phyloP scores from a whole-genome alignment of 176 grass and related monocot genomes.

The Avena sativa region DNA sequence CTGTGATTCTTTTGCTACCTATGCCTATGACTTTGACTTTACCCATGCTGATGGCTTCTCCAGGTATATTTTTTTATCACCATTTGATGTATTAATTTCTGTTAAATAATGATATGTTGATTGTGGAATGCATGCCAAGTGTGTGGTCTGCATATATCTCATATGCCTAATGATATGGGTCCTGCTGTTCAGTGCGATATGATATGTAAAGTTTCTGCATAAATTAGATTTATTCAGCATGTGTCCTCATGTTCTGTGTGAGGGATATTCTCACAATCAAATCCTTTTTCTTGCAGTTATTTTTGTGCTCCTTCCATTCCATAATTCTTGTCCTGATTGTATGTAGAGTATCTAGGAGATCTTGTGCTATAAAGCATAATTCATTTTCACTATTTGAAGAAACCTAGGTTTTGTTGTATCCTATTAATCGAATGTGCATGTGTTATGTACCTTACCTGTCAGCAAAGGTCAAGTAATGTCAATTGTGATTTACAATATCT shows the following conservation, averaged over 20 bases:
- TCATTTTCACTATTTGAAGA: conserved; percentile 24
- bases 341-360: not conserved
- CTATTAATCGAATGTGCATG: conserved; percentile 22
- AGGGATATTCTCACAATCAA: conserved; percentile 4
- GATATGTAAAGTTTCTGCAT: conserved; percentile 15
- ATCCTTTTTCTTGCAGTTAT: conserved; percentile 1
- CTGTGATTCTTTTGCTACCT: conserved; percentile 99
- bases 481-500: conserved; percentile 44
- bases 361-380: not conserved
- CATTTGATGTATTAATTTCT: not conserved
- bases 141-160: conserved; percentile 12
- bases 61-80: conserved; percentile 59
- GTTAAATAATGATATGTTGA: conserved; percentile 11
- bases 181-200: conserved; percentile 7
- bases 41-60: conserved; percentile 69
- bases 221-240: conserved; percentile 6
- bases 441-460: conserved; percentile 12
- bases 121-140: not conserved
- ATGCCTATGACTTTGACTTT: conserved; percentile 97
- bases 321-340: too few species aligned
- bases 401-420: conserved; percentile 23
- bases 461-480: not conserved
- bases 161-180: conserved; percentile 34
- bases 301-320: not conserved
- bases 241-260: not conserved